phyloP scores from a whole-genome alignment of 2,329 filamentous ascomycete genomes.

The Tolypocladium endophyticum region DNA sequence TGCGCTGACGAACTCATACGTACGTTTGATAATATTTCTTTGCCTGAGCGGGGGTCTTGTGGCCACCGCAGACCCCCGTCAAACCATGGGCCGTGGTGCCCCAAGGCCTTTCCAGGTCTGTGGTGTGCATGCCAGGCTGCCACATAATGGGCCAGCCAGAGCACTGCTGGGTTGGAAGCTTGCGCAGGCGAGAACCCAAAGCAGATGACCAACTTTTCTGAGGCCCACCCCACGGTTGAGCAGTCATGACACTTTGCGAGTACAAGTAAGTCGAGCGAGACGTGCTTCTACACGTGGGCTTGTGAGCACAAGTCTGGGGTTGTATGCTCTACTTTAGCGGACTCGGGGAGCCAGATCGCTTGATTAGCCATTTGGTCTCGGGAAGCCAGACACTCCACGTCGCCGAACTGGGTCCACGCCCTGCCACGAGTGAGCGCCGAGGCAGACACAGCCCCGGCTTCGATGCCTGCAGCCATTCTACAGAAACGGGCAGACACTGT shows the following conservation, averaged over 20 bases:
- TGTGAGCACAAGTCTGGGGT: neutral
- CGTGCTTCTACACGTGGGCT: neutral
- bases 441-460: neutral
- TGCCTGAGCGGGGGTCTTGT: neutral
- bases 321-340: neutral
- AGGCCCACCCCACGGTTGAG: neutral
- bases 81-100: neutral
- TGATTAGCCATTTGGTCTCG: neutral
- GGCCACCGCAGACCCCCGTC: neutral
- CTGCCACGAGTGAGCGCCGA: neutral
- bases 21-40: neutral
- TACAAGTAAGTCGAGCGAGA: neutral
- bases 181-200: neutral
- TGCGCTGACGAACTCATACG: too few relatives aligned
- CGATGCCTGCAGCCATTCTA: neutral
- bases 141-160: neutral
- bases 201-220: neutral
- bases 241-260: neutral
- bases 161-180: neutral
- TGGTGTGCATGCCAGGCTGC: conserved; percentile 3
- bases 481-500: neutral
- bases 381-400: neutral
- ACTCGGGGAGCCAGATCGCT: neutral
- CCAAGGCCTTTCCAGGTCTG: conserved; percentile 5
- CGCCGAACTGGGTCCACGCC: conserved; percentile 1